These are phyloP conservation scores for Ocimum tenuiflorum DNA, from an alignment of 257 asterid species.

Conservation along the genomic window DNA sequence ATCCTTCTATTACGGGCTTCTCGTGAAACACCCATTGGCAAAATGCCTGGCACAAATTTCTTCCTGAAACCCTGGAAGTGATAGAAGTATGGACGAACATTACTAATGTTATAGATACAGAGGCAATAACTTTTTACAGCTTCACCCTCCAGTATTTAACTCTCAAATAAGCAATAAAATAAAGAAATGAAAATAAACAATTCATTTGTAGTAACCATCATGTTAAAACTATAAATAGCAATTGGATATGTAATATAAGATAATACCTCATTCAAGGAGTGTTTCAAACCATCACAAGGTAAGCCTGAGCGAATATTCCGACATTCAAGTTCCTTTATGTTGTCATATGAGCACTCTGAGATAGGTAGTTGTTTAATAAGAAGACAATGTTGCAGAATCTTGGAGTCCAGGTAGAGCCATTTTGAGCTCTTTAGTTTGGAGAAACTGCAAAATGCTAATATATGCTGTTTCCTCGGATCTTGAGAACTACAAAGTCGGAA, in stretches of 20 bases:
- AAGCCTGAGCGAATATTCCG: slow-evolving; percentile 26
- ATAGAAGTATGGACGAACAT: slow-evolving; percentile 18
- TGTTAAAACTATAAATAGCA: slow-evolving; percentile 2
- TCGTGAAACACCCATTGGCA: slow-evolving; percentile 45
- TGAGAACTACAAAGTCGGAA: slow-evolving; percentile 51
- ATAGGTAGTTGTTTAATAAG: slow-evolving; percentile 51
- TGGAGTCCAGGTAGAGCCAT: slow-evolving; percentile 63
- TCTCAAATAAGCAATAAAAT: not conserved
- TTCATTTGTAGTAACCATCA: not conserved
- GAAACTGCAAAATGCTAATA: slow-evolving; percentile 62
- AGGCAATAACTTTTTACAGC: not conserved
- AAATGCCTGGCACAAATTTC: slow-evolving; percentile 31
- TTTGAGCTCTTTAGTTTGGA: slow-evolving; percentile 49
- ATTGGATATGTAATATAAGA: not conserved
- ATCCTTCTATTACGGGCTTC: slow-evolving; percentile 35
- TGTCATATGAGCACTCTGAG: slow-evolving; percentile 76
- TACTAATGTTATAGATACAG: slow-evolving; percentile 7
- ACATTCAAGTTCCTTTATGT: slow-evolving; percentile 59
- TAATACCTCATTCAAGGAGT: slow-evolving; percentile 47
- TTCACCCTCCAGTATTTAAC: slow-evolving; percentile 6
- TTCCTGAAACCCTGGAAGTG: slow-evolving; percentile 37
- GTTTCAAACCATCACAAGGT: slow-evolving; percentile 32
- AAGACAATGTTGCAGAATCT: slow-evolving; percentile 54
- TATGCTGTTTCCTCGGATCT: slow-evolving; percentile 49
- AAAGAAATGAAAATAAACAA: slow-evolving; percentile 14